These are phyloP conservation scores for Protea cynaroides DNA, from an alignment of 164 flowering plant genomes.

Conservation along the genomic window DNA sequence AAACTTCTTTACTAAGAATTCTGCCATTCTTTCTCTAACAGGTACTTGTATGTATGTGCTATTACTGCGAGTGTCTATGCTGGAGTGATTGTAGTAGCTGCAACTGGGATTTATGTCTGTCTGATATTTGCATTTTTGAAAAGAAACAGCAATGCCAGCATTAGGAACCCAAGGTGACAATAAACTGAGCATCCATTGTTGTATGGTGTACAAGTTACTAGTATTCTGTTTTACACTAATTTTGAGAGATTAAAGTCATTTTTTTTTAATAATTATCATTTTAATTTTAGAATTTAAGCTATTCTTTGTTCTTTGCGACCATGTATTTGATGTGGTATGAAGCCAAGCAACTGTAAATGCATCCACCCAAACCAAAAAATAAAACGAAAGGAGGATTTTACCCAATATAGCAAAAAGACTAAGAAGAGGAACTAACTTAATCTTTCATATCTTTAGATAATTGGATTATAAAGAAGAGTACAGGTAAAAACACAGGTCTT, in stretches of 20 bases:
- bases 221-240: not conserved
- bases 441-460: too few relatives aligned
- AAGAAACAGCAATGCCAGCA: slow-evolving; percentile 10
- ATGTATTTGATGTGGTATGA: too few relatives aligned
- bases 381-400: too few relatives aligned
- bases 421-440: too few relatives aligned
- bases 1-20: not conserved
- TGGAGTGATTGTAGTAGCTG: slow-evolving; percentile 51
- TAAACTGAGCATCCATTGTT: not conserved
- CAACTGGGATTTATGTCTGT: slow-evolving; percentile 40
- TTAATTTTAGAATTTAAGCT: too few relatives aligned
- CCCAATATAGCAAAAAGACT: too few relatives aligned
- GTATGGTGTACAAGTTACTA: not conserved
- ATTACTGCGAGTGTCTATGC: slow-evolving; percentile 55
- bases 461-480: too few relatives aligned
- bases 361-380: too few relatives aligned
- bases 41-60: slow-evolving; percentile 82
- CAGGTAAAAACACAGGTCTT: too few relatives aligned
- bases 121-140: slow-evolving; percentile 30
- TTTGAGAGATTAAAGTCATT: slow-evolving; percentile 19
- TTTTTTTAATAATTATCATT: too few relatives aligned
- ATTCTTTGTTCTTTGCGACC: too few relatives aligned
- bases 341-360: too few relatives aligned
- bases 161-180: slow-evolving; percentile 1
- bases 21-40: slow-evolving; percentile 19